A percentile compares a stretch with the other conserved stretches of the same genome.
phyloP scores from a whole-genome alignment of 306 rosid genomes.

The Abrus precatorius region DNA sequence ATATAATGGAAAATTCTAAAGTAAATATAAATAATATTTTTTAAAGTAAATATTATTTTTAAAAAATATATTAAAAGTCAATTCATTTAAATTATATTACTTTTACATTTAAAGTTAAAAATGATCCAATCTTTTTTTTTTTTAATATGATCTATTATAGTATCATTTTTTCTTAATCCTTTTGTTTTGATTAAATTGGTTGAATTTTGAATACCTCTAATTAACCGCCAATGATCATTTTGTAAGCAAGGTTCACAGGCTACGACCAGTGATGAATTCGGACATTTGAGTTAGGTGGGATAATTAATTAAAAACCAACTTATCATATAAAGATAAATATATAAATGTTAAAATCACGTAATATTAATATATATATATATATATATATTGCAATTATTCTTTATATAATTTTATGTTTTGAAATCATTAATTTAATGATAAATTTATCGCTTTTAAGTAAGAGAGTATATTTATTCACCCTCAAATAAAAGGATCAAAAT shows the following conservation, averaged over 20 bases:
- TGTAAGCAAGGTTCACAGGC: slow-evolving; percentile 20
- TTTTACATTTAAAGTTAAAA: not conserved
- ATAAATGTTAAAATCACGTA: no score
- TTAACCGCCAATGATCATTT: slow-evolving; percentile 13
- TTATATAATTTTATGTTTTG: no score
- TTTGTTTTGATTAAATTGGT: not conserved
- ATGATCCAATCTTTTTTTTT: not conserved
- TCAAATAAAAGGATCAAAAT: no score
- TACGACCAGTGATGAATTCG: no score
- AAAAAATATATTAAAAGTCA: not conserved
- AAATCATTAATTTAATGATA: no score
- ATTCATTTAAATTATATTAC: not conserved
- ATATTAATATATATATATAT: no score
- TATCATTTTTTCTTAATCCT: not conserved
- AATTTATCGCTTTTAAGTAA: no score
- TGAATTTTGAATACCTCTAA: not conserved
- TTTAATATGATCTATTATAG: not conserved
- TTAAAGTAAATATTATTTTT: not conserved
- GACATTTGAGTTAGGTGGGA: no score
- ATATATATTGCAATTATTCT: no score
- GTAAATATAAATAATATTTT: not conserved
- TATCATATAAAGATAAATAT: no score
- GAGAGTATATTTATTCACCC: no score
- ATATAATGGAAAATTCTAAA: not conserved
- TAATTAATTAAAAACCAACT: no score